Evolutionary conservation across 2,329 filamentous ascomycete genomes (phyloP), one percentile per base, ranked within the genome.

Genomic region (Penicillium sp.): DNA sequence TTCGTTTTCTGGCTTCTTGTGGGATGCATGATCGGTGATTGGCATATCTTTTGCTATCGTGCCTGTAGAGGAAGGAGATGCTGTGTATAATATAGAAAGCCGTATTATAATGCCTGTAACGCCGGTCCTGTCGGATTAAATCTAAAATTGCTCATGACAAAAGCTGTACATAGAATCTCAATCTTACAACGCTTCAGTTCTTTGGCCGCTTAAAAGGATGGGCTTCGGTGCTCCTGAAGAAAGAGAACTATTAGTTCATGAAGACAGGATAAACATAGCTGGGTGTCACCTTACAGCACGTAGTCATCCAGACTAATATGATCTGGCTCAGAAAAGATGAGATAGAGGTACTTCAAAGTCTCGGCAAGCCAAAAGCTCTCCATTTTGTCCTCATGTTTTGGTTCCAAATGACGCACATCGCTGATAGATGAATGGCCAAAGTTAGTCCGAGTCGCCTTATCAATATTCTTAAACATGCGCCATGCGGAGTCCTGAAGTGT

Each of bases 391-490:
- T 66, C 51, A 30, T 71, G 63, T n/a, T 43, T 50, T 6, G 74
- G 57, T 17, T 66, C 46, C 1, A 40, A 47, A 38, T 67, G 59
- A 28, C 72, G 69, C 42, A 80, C 76, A 61, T 80, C 75, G 4
- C 63, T 53, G 22, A 80, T 72, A 1, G 74, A 73, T 5, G 77
- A 77, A 53, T 78, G 71, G 1, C 74, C 78, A 53, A 77, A 73
- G 0, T 72, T 66, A 7, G 78, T 79, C 31, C 71, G 69, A 2
- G 74, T 75, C 47, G 72, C 70, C 31, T 72, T 75, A 26, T 78
- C 75, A 33, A 81, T 76, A 36, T 69, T 75, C 44, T 75, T 66
- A 59, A 80, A 81, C 78, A 81, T 81, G 31, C 73, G 72, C 78
- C 78, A 81, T 4, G 77, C 78, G 1, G 72, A 71, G 36, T 80